These are phyloP conservation scores for Penicillium malachiteum DNA, from an alignment of 495 filamentous ascomycete species.

Conservation along the genomic window DNA sequence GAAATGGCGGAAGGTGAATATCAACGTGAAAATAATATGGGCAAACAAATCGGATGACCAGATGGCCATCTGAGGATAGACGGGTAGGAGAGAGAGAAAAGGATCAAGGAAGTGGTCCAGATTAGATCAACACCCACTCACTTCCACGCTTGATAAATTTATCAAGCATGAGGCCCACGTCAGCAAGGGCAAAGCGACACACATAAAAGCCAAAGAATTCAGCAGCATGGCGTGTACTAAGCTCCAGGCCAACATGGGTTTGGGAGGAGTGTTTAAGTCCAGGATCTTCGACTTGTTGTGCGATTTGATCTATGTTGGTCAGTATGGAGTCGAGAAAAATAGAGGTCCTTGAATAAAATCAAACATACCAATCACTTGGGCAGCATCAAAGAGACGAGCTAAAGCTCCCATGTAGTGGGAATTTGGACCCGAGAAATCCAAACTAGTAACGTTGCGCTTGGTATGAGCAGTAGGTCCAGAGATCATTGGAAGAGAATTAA, in stretches of 20 bases:
- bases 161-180: conserved; percentile 84
- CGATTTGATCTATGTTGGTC: conserved; percentile 76
- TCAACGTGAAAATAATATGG: conserved; percentile 24
- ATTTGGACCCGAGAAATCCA: conserved; percentile 79
- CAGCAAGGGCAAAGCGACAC: conserved; percentile 86
- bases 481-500: conserved; percentile 84
- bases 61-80: background rate
- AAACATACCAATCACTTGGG: conserved; percentile 83
- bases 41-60: conserved; percentile 2
- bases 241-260: conserved; percentile 90
- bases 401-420: conserved; percentile 87
- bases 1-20: conserved; percentile 22
- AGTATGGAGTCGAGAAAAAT: conserved; percentile 10
- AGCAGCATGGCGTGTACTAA: conserved; percentile 88
- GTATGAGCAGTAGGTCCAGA: conserved; percentile 56
- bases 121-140: conserved; percentile 79
- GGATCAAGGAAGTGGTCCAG: background rate
- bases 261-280: conserved; percentile 77
- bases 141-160: conserved; percentile 96
- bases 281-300: conserved; percentile 91
- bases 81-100: conserved; percentile 1
- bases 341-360: background rate
- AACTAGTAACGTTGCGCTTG: conserved; percentile 65
- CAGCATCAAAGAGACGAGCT: conserved; percentile 90
- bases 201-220: conserved; percentile 98